Percentiles rank a stretch among this genome's conserved stretches.
Conservation (phyloP, 352 stramenopile genomes). For the Pythium apleroticum region DNA sequence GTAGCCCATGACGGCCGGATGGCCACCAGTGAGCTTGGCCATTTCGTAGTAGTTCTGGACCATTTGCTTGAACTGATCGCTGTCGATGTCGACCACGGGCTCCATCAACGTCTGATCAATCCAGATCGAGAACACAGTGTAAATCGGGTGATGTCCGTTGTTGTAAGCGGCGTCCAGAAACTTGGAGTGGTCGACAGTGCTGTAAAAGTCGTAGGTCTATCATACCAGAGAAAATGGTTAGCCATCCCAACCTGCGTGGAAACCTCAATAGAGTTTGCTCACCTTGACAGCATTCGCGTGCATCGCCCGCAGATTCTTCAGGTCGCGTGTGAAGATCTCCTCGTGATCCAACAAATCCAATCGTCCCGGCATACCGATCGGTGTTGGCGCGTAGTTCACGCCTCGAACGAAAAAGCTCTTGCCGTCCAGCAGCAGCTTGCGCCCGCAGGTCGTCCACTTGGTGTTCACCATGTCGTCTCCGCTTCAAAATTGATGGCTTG, state of each 20-base stretch:
- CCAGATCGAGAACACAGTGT: slow-evolving; percentile 75
- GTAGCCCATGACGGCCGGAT: slow-evolving; percentile 68
- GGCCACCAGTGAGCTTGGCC: slow-evolving; percentile 46
- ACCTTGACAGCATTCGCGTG: slow-evolving; percentile 68
- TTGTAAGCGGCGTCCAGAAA: slow-evolving; percentile 72
- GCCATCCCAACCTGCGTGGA: too few species aligned
- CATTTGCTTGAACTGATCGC: slow-evolving; percentile 43
- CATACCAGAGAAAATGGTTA: background rate
- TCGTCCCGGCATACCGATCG: slow-evolving; percentile 49
- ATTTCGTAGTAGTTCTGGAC: slow-evolving; percentile 63
- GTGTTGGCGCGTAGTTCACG: slow-evolving; percentile 72
- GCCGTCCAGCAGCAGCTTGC: slow-evolving; percentile 59
- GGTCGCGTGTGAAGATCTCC: slow-evolving; percentile 57
- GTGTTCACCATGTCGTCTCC: slow-evolving; percentile 38
- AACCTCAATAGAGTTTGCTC: too few species aligned
- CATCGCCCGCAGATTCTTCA: slow-evolving; percentile 71
- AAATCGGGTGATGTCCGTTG: slow-evolving; percentile 49
- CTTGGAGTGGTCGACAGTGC: slow-evolving; percentile 40
- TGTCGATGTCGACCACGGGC: slow-evolving; percentile 25
- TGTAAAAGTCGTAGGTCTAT: slow-evolving; percentile 69
- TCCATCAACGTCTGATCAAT: slow-evolving; percentile 64
- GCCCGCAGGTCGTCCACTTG: slow-evolving; percentile 55
- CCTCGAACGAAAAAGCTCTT: slow-evolving; percentile 68
- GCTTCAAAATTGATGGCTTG: background rate
- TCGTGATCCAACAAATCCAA: slow-evolving; percentile 58